Evolutionary conservation across 1,284 basidiomycete species (phyloP), one percentile per base, ranked within the genome.

Genomic region (Vanrija sp.): DNA sequence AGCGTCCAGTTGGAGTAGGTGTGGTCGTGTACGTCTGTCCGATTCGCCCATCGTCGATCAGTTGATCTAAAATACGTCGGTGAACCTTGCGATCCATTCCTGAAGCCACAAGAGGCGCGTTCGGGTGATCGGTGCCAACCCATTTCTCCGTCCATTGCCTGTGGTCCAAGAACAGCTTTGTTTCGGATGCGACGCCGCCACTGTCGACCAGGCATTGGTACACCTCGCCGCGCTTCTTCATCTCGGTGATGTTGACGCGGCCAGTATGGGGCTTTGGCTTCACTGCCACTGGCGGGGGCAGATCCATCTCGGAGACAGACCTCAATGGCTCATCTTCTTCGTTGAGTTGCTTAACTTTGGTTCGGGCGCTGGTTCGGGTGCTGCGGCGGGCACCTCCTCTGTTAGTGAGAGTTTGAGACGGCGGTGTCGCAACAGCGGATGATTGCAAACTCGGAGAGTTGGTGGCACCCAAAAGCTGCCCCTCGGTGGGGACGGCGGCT

Each of bases 81-180:
- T 67, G 65, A 25, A 67, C 60, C 19, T 56, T 57, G 28, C 71
- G 64, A 47, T 75, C 73, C 71, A 75, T 72, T 19, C 48, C 58
- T n/a, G 63, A 57, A 7, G 50, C 61, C 5, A 52, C 49, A 6
- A 55, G 29, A 16, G 73, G 73, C 1, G 72, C 70, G 48, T 62
- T 47, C 3, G 69, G 68, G 44, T 63, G 62, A 40, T 69, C 65
- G 1, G 69, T 69, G 2, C 73, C 73, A 3, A 68, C 71, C 18
- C 62, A 60, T 19, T 63, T 58, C 44, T 60, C 47, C 1, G 65
- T 49, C 73, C 73, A 75, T 2, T 55, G 54, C 14, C 52, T 54
- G 49, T 71, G 66, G 38, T 63, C 64, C 18, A 56, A 28, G 38
- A 55, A 55, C 12, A 73, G 55, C 42, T 63, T 63, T 16, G 51